These are phyloP conservation scores for Talaromyces sp. DNA, from an alignment of 2,329 filamentous ascomycete species.

Conservation along the genomic window DNA sequence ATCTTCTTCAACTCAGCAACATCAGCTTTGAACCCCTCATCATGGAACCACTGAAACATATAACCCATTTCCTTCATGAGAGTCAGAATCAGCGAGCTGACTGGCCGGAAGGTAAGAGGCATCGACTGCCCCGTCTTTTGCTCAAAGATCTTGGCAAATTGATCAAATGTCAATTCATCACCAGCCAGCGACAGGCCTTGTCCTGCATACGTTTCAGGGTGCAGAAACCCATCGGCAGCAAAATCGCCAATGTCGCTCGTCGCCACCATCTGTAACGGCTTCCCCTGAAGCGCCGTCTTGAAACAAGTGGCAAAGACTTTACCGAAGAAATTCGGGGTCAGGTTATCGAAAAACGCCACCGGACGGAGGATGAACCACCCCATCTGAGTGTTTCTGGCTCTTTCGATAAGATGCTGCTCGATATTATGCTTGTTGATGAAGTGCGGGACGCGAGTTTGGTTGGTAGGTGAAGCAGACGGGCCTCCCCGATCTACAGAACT, in stretches of 20 bases:
- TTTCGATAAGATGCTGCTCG: constrained; percentile 58
- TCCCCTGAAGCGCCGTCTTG: constrained; percentile 41
- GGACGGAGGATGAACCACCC: constrained; percentile 62
- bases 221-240: constrained; percentile 49
- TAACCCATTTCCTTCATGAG: constrained; percentile 43
- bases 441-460: constrained; percentile 57
- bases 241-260: constrained; percentile 53
- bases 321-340: constrained; percentile 46
- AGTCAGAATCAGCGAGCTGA: constrained; percentile 42
- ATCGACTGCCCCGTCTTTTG: constrained; percentile 44
- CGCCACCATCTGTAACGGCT: constrained; percentile 44
- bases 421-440: constrained; percentile 62
- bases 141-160: constrained; percentile 48
- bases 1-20: constrained; percentile 41
- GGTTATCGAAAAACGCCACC: constrained; percentile 61
- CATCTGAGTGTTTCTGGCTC: constrained; percentile 47
- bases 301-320: constrained; percentile 48
- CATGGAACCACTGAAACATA: constrained; percentile 54
- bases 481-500: constrained; percentile 63
- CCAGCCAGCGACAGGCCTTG: constrained; percentile 51
- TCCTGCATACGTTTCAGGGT: constrained; percentile 45
- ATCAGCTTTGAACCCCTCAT: constrained; percentile 48
- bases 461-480: constrained; percentile 46
- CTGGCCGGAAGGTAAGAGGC: constrained; percentile 41
- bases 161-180: constrained; percentile 49